Base-by-base conservation (phyloP, 306 rosid genomes). In the Carpinus viminea region DNA sequence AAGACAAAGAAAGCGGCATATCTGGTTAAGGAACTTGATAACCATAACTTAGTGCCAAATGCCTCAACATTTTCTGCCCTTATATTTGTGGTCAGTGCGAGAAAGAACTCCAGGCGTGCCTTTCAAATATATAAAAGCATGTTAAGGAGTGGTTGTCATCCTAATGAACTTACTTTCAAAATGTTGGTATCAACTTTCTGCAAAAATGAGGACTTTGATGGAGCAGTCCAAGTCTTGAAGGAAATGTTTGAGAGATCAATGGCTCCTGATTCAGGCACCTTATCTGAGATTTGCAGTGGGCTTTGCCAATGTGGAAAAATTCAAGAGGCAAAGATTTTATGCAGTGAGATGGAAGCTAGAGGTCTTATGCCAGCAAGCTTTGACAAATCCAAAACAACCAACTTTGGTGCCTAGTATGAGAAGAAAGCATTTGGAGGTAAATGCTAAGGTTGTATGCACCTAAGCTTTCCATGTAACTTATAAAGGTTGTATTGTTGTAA, bases 11-110 rank as follows among this genome's bases (percentile, higher is more conserved):
- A 92, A 54, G 96, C 97, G 70, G 97, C 93, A 16, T 82, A 72
- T 84, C 66, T 92, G 73, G 87, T 95, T 74, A 88, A 81, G 79
- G 91, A 91, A 74, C 90, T 91, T 72, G 93, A 92, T 45, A 75
- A 80, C 80, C 81, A 86, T 83, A 89, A 85, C 53, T 81, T 92
- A 78, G 86, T 86, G 7, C 93, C 94, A 11, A 92, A 89, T 78
- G 85, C 91, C 0, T 90, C 92, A 0, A 94, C 98, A 13, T 91
- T 89, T 77, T 89, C 95, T 74, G 93, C 95, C 2, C 97, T 94
- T 45, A 85, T 94, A n/a, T n/a, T 55, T 68, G 66, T 4, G 92
- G 97, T 48, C 92, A 92, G 75, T 89, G 97, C 83, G 59, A 87
- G 79, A 77, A 90, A 83, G 75, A 88, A 89, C 73, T 81, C 92